Evolutionary conservation across 345 rosid species (phyloP), one percentile per base, ranked within the genome.

Genomic region (Pistacia atlantica): DNA sequence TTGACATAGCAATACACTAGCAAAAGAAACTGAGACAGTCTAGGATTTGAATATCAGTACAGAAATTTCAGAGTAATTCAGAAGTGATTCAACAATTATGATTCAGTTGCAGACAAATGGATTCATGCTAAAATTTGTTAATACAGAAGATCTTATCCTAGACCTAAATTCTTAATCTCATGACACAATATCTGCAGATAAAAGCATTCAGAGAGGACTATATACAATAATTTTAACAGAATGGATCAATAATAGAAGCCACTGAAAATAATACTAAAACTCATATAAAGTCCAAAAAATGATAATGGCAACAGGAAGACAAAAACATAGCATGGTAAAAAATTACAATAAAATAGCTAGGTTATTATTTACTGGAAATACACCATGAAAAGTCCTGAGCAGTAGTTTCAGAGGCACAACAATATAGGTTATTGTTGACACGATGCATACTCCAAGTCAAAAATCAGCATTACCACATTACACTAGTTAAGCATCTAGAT

Each of bases 91-190:
- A 54, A 71, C 62, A 68, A 48, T 22, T 48, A 65, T 25, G 56
- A 56, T 45, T 48, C 48, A 61, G 25, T 31, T 46, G 20, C 71
- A 5, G 10, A 37, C 11, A 52, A 42, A 45, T 18, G 37, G 49
- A 54, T 52, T 72, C 46, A 28, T 25, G 45, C 68, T 59, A 69
- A 76, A 51, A 28, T 68, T 62, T 60, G 14, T 76, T 38, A 66
- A 45, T 31, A 60, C 72, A 62, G 42, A 37, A 75, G 28, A 65
- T 48, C 55, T 18, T 18, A 64, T 59, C 68, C 18, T 37, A 59
- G 35, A 68, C 5, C 37, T 37, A 4, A 12, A 71, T 57, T 59
- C 38, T 58, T 22, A 42, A 56, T 13, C 6, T 11, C 12, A 62
- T 8, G 31, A 51, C 33, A 35, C 20, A 4, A 1, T 31, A 35